Base-by-base conservation (phyloP, 192 early-diverging fungal species). In the Podila epicladia region DNA sequence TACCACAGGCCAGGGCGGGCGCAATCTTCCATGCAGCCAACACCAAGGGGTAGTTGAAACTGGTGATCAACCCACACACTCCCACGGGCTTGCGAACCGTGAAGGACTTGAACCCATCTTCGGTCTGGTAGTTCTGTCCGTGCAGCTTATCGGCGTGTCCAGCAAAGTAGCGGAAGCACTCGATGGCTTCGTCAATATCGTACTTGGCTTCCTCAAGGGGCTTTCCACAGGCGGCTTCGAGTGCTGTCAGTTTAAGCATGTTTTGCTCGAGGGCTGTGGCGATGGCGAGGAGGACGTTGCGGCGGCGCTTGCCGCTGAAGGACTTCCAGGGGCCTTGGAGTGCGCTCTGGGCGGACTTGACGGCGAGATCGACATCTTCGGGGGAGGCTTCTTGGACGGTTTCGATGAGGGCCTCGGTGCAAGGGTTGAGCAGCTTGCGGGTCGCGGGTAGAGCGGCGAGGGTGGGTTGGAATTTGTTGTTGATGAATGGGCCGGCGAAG, bases 151-250 rank as follows among this genome's bases (percentile, higher is more conserved):
- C 84, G 33, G 92, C 83, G 64, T 77, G 87, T 26, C 89, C 86
- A 8, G 95, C 93, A 87, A 90, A 97, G 85, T 94, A 94, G 69
- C 94, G 86, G 80, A 94, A 89, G 65, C 88, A 89, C 22, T 83
- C 82, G 20, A 91, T 80, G 19, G 89, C 83, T 51, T 78, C 78
- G 4, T 89, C 87, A 31, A 97, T 89, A 66, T 95, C 94, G 19
- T 87, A 73, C 12, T 84, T 74, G 22, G 94, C 89, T 11, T 91
- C 76, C 32, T 65, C 67, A 53, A 94, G 75, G 8, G 91, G 88
- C 74, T 95, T 95, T 26, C 94, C 95, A 64, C 95, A 94, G 74
- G 95, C 95, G 3, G 92, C 87, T 78, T 96, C 94, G 28, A 93
- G 73, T 12, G 71, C 75, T 1, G 88, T 87, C 20, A 94, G 49